Conservation (phyloP, 177 flowering plant genomes). For the Vitis hybrid region DNA sequence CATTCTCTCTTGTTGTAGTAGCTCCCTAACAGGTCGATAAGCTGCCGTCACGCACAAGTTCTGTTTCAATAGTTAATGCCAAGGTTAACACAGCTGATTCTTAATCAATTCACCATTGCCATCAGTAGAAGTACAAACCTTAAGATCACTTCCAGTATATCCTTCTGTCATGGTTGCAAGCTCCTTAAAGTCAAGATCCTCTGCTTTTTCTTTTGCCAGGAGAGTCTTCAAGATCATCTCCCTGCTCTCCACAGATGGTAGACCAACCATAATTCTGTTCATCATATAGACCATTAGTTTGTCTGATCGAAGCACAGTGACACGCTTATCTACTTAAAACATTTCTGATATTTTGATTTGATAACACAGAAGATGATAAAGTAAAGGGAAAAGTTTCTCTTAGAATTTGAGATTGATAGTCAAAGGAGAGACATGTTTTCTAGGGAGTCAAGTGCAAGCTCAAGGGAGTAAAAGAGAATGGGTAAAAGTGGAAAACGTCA, state of each 20-base stretch:
- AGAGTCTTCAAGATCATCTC: slow-evolving; percentile 51
- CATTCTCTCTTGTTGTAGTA: slow-evolving; percentile 74
- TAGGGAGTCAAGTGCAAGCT: too few relatives aligned
- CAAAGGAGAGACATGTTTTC: too few relatives aligned
- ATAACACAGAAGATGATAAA: not conserved
- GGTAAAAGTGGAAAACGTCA: too few relatives aligned
- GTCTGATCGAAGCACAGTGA: not conserved
- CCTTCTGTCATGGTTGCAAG: slow-evolving; percentile 58
- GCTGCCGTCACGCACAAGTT: slow-evolving; percentile 93
- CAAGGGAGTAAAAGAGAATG: too few relatives aligned
- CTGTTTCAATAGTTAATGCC: slow-evolving; percentile 43
- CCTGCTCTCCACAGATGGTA: slow-evolving; percentile 49
- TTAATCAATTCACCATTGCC: not conserved
- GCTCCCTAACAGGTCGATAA: slow-evolving; percentile 91
- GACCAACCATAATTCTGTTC: slow-evolving; percentile 56
- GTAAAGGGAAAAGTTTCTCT: too few relatives aligned
- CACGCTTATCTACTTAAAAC: not conserved
- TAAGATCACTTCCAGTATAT: slow-evolving; percentile 56
- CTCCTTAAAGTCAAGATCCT: slow-evolving; percentile 41
- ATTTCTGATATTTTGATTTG: too few relatives aligned
- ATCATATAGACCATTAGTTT: not conserved
- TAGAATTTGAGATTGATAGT: too few relatives aligned
- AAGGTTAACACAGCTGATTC: not conserved
- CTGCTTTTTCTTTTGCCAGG: slow-evolving; percentile 40
- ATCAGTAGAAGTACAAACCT: slow-evolving; percentile 24